Conservation (phyloP, 352 stramenopile genomes). For the Peronosclerospora sorghi region DNA sequence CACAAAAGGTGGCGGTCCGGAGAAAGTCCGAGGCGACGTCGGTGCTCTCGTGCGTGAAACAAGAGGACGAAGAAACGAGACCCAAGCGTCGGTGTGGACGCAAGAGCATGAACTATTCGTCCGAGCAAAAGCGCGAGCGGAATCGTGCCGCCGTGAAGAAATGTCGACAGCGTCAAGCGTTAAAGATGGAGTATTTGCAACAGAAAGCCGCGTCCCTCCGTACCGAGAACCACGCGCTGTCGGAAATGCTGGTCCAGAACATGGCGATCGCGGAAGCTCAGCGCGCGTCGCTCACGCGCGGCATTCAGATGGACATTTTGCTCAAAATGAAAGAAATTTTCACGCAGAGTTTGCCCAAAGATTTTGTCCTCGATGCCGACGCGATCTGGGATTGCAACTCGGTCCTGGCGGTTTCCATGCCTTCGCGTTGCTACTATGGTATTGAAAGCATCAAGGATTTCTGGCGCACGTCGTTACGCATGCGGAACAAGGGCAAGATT, state of each 20-base stretch:
- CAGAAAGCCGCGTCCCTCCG: slow-evolving; percentile 58
- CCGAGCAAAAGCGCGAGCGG: slow-evolving; percentile 71
- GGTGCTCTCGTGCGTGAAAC: too few relatives aligned
- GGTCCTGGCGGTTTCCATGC: slow-evolving; percentile 76
- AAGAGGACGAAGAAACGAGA: slow-evolving; percentile 8
- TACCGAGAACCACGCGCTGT: slow-evolving; percentile 57
- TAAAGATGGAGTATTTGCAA: slow-evolving; percentile 73
- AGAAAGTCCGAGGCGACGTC: too few relatives aligned
- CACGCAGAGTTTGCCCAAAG: slow-evolving; percentile 72
- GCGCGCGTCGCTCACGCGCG: slow-evolving; percentile 51
- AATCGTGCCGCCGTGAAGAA: slow-evolving; percentile 82
- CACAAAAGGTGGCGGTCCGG: too few relatives aligned
- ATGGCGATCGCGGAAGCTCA: slow-evolving; percentile 44
- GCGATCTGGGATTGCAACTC: slow-evolving; percentile 82
- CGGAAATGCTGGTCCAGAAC: slow-evolving; percentile 68
- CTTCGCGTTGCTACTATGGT: slow-evolving; percentile 75
- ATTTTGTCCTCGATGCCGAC: slow-evolving; percentile 76
- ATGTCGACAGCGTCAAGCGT: slow-evolving; percentile 64
- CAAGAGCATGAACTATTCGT: slow-evolving; percentile 84
- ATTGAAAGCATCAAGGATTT: slow-evolving; percentile 85
- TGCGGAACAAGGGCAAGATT: slow-evolving; percentile 85
- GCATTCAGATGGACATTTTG: slow-evolving; percentile 82
- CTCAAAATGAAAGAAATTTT: slow-evolving; percentile 86
- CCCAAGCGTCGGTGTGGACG: slow-evolving; percentile 64
- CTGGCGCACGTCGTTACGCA: slow-evolving; percentile 70